Conservation (phyloP, 2,329 filamentous ascomycete species). For the Aspergillus fumigatiaffinis region DNA sequence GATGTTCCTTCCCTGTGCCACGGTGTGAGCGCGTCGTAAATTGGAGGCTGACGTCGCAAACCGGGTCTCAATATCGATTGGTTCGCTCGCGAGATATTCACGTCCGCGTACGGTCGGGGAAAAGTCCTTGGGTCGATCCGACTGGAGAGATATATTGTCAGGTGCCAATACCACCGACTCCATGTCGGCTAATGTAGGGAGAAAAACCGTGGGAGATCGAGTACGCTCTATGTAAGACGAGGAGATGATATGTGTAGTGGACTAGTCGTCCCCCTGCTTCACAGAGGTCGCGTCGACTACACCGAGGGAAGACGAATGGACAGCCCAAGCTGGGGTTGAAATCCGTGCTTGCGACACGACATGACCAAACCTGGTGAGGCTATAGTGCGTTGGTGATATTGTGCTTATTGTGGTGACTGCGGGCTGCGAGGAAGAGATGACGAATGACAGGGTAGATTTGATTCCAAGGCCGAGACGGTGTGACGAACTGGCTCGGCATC, state of each 20-base stretch:
- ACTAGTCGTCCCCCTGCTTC: not conserved
- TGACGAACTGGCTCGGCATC: not conserved
- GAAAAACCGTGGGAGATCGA: not conserved
- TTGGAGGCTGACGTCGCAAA: constrained; percentile 18
- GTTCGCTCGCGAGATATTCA: constrained; percentile 13
- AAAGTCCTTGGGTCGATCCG: constrained; percentile 6
- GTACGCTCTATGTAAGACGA: not conserved
- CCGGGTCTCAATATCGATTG: constrained; percentile 12
- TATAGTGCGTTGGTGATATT: not conserved
- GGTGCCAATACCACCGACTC: constrained; percentile 4
- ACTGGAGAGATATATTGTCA: constrained; percentile 7
- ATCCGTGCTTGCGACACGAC: constrained; percentile 26
- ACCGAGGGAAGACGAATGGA: constrained; percentile 15
- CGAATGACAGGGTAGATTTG: not conserved
- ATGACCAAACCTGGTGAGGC: constrained; percentile 20
- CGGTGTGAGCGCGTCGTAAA: constrained; percentile 38
- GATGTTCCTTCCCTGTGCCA: constrained; percentile 31
- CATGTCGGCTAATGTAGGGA: constrained; percentile 4
- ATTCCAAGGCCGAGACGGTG: not conserved
- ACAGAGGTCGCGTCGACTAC: constrained; percentile 3
- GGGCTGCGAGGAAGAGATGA: not conserved
- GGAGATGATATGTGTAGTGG: not conserved
- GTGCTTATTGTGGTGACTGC: not conserved
- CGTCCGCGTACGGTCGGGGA: constrained; percentile 7
- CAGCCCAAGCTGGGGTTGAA: constrained; percentile 24